Conservation (phyloP, 768 basidiomycete species). For the Serendipita indica region DNA sequence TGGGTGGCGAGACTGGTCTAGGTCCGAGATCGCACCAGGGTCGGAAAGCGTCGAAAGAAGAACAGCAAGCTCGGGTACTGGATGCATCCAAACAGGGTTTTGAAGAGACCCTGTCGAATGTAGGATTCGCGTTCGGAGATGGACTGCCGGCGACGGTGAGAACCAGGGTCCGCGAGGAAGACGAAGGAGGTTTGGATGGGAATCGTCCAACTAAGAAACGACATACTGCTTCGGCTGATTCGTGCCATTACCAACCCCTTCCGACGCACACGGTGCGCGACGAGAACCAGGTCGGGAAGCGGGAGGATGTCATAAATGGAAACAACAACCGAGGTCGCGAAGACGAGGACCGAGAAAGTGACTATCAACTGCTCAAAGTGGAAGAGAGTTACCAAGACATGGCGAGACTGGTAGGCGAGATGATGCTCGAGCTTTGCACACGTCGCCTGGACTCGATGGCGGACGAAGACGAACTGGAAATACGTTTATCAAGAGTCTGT, state of each 20-base stretch:
- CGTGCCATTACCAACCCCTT: too few relatives aligned
- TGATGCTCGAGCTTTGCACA: not conserved
- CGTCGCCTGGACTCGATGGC: not conserved
- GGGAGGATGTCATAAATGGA: not conserved
- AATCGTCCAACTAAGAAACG: too few relatives aligned
- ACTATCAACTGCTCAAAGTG: not conserved
- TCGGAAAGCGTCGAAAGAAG: not conserved
- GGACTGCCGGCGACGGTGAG: too few relatives aligned
- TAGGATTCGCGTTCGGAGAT: too few relatives aligned
- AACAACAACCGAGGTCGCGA: not conserved
- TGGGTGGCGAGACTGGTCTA: not conserved
- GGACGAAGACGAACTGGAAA: not conserved
- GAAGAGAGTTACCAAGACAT: not conserved
- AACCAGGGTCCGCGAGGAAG: too few relatives aligned
- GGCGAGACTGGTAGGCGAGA: not conserved
- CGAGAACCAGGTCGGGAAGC: not conserved
- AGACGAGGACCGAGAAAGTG: not conserved
- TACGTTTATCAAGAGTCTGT: not conserved
- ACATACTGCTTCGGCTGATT: too few relatives aligned
- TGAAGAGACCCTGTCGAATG: too few relatives aligned
- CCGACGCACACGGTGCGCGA: too few relatives aligned
- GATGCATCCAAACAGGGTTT: too few relatives aligned
- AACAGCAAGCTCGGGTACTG: too few relatives aligned
- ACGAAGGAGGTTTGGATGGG: too few relatives aligned
- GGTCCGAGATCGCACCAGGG: not conserved